These are phyloP conservation scores for Chiua virens DNA, from an alignment of 768 basidiomycete species.

Conservation along the genomic window DNA sequence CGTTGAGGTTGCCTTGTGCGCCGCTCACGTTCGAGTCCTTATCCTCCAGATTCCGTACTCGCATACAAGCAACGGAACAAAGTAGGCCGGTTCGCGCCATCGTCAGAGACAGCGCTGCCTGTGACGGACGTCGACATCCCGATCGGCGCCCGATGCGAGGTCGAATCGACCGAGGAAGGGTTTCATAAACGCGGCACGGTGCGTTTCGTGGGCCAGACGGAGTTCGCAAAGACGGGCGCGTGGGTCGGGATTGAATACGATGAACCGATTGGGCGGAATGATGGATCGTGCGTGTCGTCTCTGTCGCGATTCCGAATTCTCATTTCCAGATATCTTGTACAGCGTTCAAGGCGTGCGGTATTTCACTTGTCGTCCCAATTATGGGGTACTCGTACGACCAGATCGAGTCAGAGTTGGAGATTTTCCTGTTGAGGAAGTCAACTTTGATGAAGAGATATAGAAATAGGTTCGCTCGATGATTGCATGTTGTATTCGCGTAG, in stretches of 20 bases:
- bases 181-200: conserved; percentile 81
- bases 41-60: conserved; percentile 72
- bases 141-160: conserved; percentile 79
- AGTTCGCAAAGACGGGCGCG: conserved; percentile 62
- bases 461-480: too few relatives aligned
- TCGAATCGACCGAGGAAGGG: conserved; percentile 67
- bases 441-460: conserved; percentile 76
- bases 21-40: conserved; percentile 5
- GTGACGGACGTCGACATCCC: conserved; percentile 47
- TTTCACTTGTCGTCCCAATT: conserved; percentile 73
- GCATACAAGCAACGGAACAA: conserved; percentile 85
- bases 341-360: conserved; percentile 88
- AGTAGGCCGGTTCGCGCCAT: conserved; percentile 83
- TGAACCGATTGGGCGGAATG: conserved; percentile 93
- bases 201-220: conserved; percentile 79
- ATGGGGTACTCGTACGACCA: conserved; percentile 85
- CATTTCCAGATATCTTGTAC: neutral
- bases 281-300: conserved; percentile 75
- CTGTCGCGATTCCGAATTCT: neutral
- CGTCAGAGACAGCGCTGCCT: conserved; percentile 36
- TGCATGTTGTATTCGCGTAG: neutral
- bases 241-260: conserved; percentile 97
- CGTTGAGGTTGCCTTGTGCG: neutral
- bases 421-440: conserved; percentile 80
- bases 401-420: conserved; percentile 83